Evolutionary conservation across 371 early-diverging fungal genomes (phyloP), one percentile per base, ranked within the genome.

Genomic region (Zopfochytrium polystomum): DNA sequence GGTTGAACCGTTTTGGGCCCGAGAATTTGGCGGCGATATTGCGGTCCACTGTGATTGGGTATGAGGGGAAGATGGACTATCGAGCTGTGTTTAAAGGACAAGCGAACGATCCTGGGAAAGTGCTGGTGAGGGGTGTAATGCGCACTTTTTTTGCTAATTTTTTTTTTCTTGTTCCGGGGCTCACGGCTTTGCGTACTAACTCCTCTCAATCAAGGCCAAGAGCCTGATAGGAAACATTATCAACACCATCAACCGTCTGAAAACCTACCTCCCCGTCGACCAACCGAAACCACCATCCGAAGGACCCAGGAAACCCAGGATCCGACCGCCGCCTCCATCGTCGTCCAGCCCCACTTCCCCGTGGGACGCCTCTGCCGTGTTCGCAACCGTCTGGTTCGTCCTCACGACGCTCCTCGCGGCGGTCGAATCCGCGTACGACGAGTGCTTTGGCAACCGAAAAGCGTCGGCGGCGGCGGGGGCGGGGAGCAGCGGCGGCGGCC

Each of bases 241-340:
- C 38, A 58, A 53, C 27, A 58, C 64, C 9, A 64, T 58, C 50
- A 52, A 51, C 34, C 58, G 64, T 4, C 42, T 64, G 35, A 58
- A 64, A 5, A 64, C 58, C 22, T 64, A 64, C 25, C 35, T 64
- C 9, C 57, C 63, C 27, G 57, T 54, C 6, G 46, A 60, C 22
- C n/a, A n/a, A n/a, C n/a, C n/a, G n/a, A n/a, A n/a, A n/a, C 58
- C 46, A n/a, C 44, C 25, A 4, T 31, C 11, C 23, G n/a, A 18
- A 11, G 25, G 27, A 27, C 48, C 48, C 7, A 33, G 9, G 32
- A 48, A 31, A 15, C 23, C 7, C 11, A 6, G 20, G 23, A 7
- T n/a, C 23, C 5, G 15, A 23, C 23, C 51, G 11, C 29, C 25
- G 22, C 15, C 7, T 46, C 52, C 59, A 59, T 22, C 31, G 5